Evolutionary conservation across 495 filamentous ascomycete genomes (phyloP).

Genomic region (Hyaloscypha hepaticicola): DNA sequence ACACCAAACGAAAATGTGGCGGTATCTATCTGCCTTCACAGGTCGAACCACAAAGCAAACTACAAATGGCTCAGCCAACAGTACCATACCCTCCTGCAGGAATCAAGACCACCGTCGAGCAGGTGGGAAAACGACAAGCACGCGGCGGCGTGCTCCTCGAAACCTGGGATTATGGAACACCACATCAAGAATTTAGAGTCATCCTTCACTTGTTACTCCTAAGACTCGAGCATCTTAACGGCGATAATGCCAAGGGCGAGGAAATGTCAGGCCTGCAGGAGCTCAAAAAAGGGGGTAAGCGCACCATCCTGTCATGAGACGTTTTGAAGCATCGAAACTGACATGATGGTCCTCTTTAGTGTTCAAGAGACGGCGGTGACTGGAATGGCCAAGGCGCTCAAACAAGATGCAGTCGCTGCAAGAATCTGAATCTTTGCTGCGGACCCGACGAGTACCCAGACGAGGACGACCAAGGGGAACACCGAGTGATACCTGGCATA

Average conservation of each 20-base stretch:
- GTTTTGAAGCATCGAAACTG: neutral
- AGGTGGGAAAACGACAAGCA: neutral
- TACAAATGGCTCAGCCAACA: neutral
- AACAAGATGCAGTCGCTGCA: slow-evolving; percentile 14
- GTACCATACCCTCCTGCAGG: neutral
- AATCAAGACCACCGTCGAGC: neutral
- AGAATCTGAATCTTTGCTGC: neutral
- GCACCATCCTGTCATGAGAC: neutral
- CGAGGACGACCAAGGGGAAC: slow-evolving; percentile 6
- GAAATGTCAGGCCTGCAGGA: slow-evolving; percentile 8
- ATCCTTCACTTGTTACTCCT: neutral
- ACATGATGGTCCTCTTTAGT: slow-evolving; percentile 4
- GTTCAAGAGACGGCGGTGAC: slow-evolving; percentile 4
- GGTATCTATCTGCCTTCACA: slow-evolving; percentile 1
- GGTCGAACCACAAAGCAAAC: slow-evolving; percentile 4
- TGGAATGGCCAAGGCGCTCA: neutral
- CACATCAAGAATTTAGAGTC: neutral
- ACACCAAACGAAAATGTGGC: slow-evolving; percentile 3
- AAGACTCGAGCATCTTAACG: neutral
- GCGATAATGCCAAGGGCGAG: neutral
- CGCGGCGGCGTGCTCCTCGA: neutral
- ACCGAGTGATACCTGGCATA: neutral
- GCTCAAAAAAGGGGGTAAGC: neutral
- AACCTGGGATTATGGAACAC: neutral
- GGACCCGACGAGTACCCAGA: slow-evolving; percentile 2